Conservation (phyloP, 2,329 filamentous ascomycete genomes). For the Arthrobotrys musiformis region DNA sequence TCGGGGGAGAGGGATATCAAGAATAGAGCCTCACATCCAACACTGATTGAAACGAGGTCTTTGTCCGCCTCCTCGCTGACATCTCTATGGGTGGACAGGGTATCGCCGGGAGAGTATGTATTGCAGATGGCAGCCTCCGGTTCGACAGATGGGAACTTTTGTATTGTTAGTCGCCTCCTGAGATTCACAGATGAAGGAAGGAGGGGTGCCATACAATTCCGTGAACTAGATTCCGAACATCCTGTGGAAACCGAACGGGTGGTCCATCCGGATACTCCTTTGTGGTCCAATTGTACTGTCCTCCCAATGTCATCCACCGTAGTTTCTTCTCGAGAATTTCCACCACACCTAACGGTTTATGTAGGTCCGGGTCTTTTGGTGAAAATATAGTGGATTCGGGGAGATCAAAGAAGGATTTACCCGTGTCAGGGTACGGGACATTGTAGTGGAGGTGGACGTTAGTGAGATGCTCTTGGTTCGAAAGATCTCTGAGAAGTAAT, state of each 20-base stretch:
- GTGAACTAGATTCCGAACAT: conserved; percentile 74
- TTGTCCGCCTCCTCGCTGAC: conserved; percentile 85
- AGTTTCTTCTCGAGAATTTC: conserved; percentile 81
- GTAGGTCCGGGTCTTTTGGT: conserved; percentile 78
- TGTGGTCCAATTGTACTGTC: conserved; percentile 95
- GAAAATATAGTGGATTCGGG: conserved; percentile 59
- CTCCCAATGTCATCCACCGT: conserved; percentile 93
- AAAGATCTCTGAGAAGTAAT: conserved; percentile 81
- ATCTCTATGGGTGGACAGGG: conserved; percentile 90
- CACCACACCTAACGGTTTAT: conserved; percentile 76
- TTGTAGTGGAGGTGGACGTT: conserved; percentile 89
- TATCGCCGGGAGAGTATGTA: conserved; percentile 89
- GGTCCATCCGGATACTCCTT: conserved; percentile 78
- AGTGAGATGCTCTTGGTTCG: conserved; percentile 78
- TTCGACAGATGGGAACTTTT: conserved; percentile 78
- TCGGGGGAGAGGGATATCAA: conserved; percentile 73
- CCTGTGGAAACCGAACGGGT: conserved; percentile 78
- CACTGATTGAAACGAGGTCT: conserved; percentile 83
- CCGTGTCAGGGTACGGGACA: conserved; percentile 71
- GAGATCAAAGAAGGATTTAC: conserved; percentile 70
- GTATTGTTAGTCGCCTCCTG: neutral
- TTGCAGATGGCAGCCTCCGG: conserved; percentile 94
- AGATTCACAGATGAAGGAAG: neutral
- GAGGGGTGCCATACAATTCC: conserved; percentile 17
- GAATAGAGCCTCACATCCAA: conserved; percentile 91